Evolutionary conservation across 768 basidiomycete genomes (phyloP).

Genomic region (Pholiota microspora): DNA sequence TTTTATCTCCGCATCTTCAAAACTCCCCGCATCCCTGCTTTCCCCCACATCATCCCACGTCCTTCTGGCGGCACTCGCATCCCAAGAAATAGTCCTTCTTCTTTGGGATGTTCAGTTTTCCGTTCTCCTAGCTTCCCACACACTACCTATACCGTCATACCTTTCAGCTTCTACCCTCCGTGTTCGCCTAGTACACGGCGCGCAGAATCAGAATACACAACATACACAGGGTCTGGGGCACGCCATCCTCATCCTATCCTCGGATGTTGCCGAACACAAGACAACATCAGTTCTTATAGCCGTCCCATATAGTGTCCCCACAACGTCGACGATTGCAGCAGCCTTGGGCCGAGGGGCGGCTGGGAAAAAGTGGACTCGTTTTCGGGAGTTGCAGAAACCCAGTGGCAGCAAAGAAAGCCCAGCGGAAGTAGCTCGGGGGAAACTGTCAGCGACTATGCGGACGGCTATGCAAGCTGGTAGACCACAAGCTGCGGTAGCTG

Average conservation of each 20-base stretch:
- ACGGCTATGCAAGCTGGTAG: constrained; percentile 39
- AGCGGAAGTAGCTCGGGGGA: constrained; percentile 20
- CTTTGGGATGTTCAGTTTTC: constrained; percentile 73
- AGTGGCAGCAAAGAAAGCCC: constrained; percentile 6
- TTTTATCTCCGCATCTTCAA: constrained; percentile 20
- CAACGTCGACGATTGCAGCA: constrained; percentile 57
- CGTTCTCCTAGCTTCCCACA: constrained; percentile 55
- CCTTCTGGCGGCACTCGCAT: constrained; percentile 43
- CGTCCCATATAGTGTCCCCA: constrained; percentile 53
- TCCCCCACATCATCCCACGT: constrained; percentile 58
- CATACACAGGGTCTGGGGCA: constrained; percentile 33
- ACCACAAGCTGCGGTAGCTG: constrained; percentile 51
- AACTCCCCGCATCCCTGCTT: constrained; percentile 33
- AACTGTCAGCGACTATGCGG: constrained; percentile 37
- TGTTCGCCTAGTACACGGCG: constrained; percentile 18
- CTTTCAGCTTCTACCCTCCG: constrained; percentile 27
- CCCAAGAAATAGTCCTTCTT: constrained; percentile 49
- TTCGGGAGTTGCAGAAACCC: neutral
- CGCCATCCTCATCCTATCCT: constrained; percentile 49
- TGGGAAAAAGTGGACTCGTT: constrained; percentile 43
- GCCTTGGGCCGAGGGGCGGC: constrained; percentile 54
- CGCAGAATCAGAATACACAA: constrained; percentile 13
- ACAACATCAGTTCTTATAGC: constrained; percentile 55
- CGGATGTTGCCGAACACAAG: constrained; percentile 24
- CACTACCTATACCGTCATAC: constrained; percentile 47